Base-by-base conservation (phyloP, 371 early-diverging fungal species). In the Lichtheimia hyalospora region DNA sequence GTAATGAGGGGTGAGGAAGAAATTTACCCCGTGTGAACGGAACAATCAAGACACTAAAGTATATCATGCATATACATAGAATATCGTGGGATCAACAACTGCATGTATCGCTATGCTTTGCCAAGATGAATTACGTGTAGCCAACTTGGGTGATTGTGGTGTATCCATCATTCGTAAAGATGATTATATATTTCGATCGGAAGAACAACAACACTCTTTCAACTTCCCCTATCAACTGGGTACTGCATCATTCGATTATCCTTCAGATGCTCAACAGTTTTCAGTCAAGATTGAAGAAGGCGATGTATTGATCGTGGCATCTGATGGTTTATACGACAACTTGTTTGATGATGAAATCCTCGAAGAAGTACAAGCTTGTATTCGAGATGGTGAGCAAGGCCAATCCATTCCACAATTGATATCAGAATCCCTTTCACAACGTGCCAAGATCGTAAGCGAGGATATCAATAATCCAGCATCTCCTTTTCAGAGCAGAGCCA, bases 71-170 rank as follows among this genome's bases (percentile, higher is more conserved):
- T 28, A 34, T 18, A 24, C 49, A 15, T 49, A 69, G 63, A 57
- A 58, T 20, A 59, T 65, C 50, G 63, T 93, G 15, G 97, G 97
- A 12, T 92, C 93, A 16, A 89, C 92, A 10, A 96, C 97, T 10
- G 95, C 94, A 0, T 84, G 92, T 67, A 70, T 95, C 54, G 93
- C 86, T 14, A 75, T 96, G n/a, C 74, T 96, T 59, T 79, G 92
- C 28, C 87, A 93, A 61, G 91, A 95, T 62, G 95, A 95, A 71
- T 77, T 97, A 28, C 84, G 93, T 0, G 87, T 97, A 49, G 90
- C 94, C 1, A 95, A 95, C 61, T 73, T 97, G 34, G 97, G 97
- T 28, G 96, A 97, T 73, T 93, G 94, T 69, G 94, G 94, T 2
- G 74, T 96, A 49, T 79, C 87, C 49, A 77, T 97, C 5, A 88